Percentiles rank a stretch among this genome's conserved stretches.
These are phyloP conservation scores for Claviceps paspali DNA, from an alignment of 2,329 filamentous ascomycete species.

Conservation along the genomic window DNA sequence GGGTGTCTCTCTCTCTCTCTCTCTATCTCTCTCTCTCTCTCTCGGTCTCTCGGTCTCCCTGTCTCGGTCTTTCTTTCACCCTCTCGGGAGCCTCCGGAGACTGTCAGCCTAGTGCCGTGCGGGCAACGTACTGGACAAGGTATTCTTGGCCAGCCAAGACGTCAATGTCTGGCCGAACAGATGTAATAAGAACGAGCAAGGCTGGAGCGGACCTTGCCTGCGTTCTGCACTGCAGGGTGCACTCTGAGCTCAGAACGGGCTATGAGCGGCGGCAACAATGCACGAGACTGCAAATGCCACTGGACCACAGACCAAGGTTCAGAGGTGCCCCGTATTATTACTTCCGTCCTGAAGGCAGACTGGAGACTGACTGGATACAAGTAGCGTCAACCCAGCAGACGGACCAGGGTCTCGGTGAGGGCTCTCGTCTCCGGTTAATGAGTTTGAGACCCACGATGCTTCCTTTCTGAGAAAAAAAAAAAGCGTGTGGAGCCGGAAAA, in stretches of 20 bases:
- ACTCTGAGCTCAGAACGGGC: conserved; percentile 8
- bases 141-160: background rate
- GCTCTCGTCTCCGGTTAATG: conserved; percentile 7
- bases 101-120: conserved; percentile 2
- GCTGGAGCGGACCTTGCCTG: conserved; percentile 6
- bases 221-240: conserved; percentile 6
- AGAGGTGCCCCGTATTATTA: background rate
- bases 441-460: conserved; percentile 6
- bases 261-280: conserved; percentile 7
- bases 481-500: conserved; percentile 4
- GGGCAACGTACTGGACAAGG: conserved; percentile 3
- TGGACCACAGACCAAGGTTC: conserved; percentile 3
- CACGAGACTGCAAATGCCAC: background rate
- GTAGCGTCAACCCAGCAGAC: conserved; percentile 1
- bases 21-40: no score
- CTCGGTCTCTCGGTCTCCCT: no score
- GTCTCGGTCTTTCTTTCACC: no score
- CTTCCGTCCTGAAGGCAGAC: conserved; percentile 1
- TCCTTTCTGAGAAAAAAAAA: conserved; percentile 8
- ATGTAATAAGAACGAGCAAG: conserved; percentile 4
- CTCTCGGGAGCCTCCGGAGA: no score
- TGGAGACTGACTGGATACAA: conserved; percentile 3
- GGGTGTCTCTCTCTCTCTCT: no score
- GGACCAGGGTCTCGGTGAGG: conserved; percentile 5
- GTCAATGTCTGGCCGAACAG: conserved; percentile 1